Base-by-base conservation (phyloP, 179 eudicot species). In the Pouteria campechiana region DNA sequence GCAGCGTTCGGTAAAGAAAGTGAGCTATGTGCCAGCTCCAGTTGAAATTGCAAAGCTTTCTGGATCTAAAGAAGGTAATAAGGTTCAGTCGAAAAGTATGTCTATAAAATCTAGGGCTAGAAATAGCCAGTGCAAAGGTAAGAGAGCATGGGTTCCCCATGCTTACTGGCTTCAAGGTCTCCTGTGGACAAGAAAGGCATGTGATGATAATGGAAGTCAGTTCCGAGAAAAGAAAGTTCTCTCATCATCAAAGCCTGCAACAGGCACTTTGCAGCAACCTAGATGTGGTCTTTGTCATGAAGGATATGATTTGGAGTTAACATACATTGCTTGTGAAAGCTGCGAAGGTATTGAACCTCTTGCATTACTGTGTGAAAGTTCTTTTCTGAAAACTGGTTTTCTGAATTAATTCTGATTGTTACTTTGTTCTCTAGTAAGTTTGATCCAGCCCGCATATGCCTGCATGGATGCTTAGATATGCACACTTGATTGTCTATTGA, bases 121-220 rank as follows among this genome's bases (percentile, higher is more conserved):
- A 23, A 40, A 47, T 27, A 56, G 67, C 58, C 58, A 68, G 74
- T n/a, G n/a, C n/a, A n/a, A n/a, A n/a, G 78, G 60, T 60, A 78
- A 66, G 68, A 92, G 96, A 65, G 54, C 83, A 11, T 51, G 7
- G 21, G 28, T 37, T 23, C 49, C 30, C 40, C 55, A 52, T 51
- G 40, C 77, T 38, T 75, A 77, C 64, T 92, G 99, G 99, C 44
- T 67, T 25, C 75, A 83, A 33, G 99, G 99, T 52, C 75, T 87
- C 50, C 55, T 11, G 24, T 39, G 79, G 41, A 75, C 94, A 40
- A 65, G 70, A 55, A 83, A 71, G 70, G 65, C 63, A 47, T 45
- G 75, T 62, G 99, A 92, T 63, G 94, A 73, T 44, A 69, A 77
- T n/a, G 74, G 63, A 37, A 48, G 32, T 54, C 44, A 57, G 12